Conservation (phyloP, 2,329 filamentous ascomycete species). For the Huntiella savannae region DNA sequence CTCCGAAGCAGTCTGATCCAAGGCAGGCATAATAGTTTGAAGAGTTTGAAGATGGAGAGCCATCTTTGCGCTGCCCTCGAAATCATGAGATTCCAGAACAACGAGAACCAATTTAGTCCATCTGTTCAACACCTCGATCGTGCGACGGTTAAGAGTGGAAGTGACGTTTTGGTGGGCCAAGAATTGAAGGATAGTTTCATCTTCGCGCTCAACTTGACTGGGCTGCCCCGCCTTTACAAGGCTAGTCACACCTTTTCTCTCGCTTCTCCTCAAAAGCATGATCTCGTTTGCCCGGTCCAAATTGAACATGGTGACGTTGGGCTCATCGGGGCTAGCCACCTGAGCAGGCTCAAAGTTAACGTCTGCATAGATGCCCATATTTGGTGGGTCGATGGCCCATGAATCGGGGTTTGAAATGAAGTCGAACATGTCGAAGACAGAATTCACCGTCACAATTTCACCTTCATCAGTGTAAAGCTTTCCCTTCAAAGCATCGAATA, state of each 20-base stretch:
- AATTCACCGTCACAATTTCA: conserved; percentile 47
- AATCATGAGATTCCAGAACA: conserved; percentile 64
- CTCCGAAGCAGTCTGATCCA: conserved; percentile 57
- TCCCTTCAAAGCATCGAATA: conserved; percentile 60
- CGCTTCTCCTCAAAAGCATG: conserved; percentile 48
- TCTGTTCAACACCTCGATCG: conserved; percentile 52
- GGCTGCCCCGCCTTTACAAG: conserved; percentile 31
- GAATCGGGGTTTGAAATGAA: conserved; percentile 43
- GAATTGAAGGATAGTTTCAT: conserved; percentile 38
- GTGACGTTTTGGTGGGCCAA: conserved; percentile 45
- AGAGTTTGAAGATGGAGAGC: conserved; percentile 72
- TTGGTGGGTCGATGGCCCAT: conserved; percentile 33
- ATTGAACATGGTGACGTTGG: conserved; percentile 45
- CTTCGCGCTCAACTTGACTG: conserved; percentile 35
- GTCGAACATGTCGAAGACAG: conserved; percentile 83
- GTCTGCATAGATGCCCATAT: conserved; percentile 35
- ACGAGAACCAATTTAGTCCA: conserved; percentile 77
- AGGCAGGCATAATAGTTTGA: conserved; percentile 70
- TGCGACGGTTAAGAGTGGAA: conserved; percentile 33
- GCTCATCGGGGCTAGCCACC: conserved; percentile 24
- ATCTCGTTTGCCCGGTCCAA: conserved; percentile 54
- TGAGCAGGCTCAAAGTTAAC: conserved; percentile 7
- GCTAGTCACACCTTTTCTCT: conserved; percentile 31
- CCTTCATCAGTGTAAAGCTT: conserved; percentile 48
- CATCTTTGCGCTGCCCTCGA: conserved; percentile 51